Evolutionary conservation across 2,329 filamentous ascomycete species (phyloP).

Genomic region (Talaromyces rugulosus): DNA sequence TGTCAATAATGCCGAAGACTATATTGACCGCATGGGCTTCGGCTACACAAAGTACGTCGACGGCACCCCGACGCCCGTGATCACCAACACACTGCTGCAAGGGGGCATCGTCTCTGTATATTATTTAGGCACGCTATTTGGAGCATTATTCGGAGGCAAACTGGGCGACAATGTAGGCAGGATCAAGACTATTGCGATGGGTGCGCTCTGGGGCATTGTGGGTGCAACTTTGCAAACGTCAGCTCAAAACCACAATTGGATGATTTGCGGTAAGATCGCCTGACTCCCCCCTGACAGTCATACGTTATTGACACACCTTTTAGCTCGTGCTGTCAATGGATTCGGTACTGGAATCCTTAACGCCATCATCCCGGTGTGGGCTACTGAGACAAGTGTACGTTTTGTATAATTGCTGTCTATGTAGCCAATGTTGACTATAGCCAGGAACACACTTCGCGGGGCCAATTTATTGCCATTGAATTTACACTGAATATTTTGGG

Average conservation of each 20-base stretch:
- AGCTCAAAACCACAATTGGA: conserved; percentile 64
- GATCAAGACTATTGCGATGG: conserved; percentile 60
- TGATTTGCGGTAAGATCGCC: conserved; percentile 59
- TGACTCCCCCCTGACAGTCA: neutral
- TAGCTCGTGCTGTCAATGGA: conserved; percentile 58
- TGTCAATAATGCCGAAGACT: conserved; percentile 62
- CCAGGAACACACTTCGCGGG: conserved; percentile 61
- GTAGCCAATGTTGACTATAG: neutral
- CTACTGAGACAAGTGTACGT: conserved; percentile 54
- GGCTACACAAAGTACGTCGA: conserved; percentile 53
- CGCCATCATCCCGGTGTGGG: conserved; percentile 67
- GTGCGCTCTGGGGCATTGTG: conserved; percentile 54
- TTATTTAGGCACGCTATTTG: conserved; percentile 61
- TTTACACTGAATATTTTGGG: conserved; percentile 72
- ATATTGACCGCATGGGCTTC: conserved; percentile 62
- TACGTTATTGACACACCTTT: neutral
- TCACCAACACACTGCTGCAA: conserved; percentile 58
- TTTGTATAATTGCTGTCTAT: neutral
- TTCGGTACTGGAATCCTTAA: conserved; percentile 68
- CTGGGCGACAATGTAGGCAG: conserved; percentile 60
- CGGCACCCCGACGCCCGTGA: conserved; percentile 45
- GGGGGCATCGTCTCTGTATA: conserved; percentile 59
- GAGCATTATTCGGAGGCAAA: conserved; percentile 60
- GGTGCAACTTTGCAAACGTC: conserved; percentile 63
- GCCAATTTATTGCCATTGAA: conserved; percentile 66